Conservation (phyloP, 2,329 filamentous ascomycete species). For the Apiospora phragmitis region DNA sequence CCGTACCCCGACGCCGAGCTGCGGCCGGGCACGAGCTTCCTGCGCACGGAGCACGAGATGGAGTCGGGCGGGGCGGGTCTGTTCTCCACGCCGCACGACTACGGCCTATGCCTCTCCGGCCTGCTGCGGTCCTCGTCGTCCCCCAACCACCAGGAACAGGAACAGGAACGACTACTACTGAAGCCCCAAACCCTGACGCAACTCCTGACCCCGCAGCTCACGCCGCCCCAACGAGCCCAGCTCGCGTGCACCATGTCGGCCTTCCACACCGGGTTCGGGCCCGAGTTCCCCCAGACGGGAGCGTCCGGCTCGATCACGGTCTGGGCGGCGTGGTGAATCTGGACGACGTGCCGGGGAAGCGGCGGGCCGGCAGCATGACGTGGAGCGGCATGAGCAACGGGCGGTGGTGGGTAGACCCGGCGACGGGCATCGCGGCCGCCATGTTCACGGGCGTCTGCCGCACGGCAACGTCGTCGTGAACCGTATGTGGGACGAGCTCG, state of each 20-base stretch:
- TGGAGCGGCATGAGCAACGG: conserved; percentile 45
- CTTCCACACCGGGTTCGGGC: conserved; percentile 30
- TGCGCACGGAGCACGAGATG: conserved; percentile 32
- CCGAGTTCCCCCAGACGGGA: conserved; percentile 33
- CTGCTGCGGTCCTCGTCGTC: conserved; percentile 24
- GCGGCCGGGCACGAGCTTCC: conserved; percentile 17
- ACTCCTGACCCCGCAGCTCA: conserved; percentile 44
- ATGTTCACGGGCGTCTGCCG: conserved; percentile 41
- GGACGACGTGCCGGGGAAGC: conserved; percentile 39
- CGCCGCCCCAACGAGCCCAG: conserved; percentile 28
- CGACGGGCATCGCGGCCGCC: conserved; percentile 40
- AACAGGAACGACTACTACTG: conserved; percentile 28
- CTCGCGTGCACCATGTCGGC: conserved; percentile 20
- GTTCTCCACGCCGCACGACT: conserved; percentile 43
- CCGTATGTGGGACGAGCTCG: conserved; percentile 40
- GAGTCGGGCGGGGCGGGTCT: conserved; percentile 46
- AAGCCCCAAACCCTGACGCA: conserved; percentile 28
- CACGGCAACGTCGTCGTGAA: conserved; percentile 37
- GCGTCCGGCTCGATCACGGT: conserved; percentile 33
- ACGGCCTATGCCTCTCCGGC: conserved; percentile 35
- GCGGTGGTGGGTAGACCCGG: conserved; percentile 42
- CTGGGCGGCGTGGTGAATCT: conserved; percentile 41
- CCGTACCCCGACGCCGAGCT: conserved; percentile 22
- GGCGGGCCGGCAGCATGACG: conserved; percentile 42
- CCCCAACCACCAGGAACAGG: background rate